Percentiles rank a stretch among this genome's conserved stretches.
These are phyloP conservation scores for Amanita fuliginea DNA, from an alignment of 768 basidiomycete species.

Conservation along the genomic window DNA sequence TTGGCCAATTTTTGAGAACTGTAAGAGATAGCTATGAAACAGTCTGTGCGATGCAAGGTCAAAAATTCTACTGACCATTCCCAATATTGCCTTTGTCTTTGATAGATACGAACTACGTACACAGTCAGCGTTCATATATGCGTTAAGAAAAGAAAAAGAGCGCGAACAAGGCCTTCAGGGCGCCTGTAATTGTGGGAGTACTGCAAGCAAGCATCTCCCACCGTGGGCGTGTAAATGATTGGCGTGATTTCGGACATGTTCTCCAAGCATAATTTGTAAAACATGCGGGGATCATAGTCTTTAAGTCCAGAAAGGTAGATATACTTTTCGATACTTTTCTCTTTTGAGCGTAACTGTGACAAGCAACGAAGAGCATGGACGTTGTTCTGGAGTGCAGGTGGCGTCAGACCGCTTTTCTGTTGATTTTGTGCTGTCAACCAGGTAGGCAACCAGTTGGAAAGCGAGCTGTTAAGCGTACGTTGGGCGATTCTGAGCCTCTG, in stretches of 20 bases:
- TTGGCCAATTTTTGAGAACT: conserved; percentile 68
- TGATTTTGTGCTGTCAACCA: conserved; percentile 24
- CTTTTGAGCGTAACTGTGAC: conserved; percentile 65
- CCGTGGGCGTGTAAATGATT: conserved; percentile 86
- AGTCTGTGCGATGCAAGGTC: background rate
- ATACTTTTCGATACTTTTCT: conserved; percentile 70
- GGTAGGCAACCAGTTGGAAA: conserved; percentile 8
- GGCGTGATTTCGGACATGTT: conserved; percentile 67
- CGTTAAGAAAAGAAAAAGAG: background rate
- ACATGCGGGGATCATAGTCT: conserved; percentile 58
- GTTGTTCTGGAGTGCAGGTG: conserved; percentile 41
- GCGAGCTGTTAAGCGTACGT: conserved; percentile 28
- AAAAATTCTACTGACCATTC: conserved; percentile 19
- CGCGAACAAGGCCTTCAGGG: conserved; percentile 59
- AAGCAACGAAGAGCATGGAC: conserved; percentile 51
- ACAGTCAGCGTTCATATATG: conserved; percentile 8
- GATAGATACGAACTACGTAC: conserved; percentile 57
- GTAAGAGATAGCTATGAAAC: background rate
- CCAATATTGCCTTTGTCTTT: conserved; percentile 77
- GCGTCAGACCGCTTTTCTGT: conserved; percentile 45
- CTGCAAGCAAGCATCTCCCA: conserved; percentile 83
- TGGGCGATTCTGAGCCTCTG: conserved; percentile 59
- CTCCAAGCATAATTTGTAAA: conserved; percentile 65
- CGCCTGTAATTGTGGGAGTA: conserved; percentile 70
- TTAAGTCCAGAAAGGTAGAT: conserved; percentile 75